Conservation (phyloP, 306 rosid species). For the Citrullus mucosospermus region DNA sequence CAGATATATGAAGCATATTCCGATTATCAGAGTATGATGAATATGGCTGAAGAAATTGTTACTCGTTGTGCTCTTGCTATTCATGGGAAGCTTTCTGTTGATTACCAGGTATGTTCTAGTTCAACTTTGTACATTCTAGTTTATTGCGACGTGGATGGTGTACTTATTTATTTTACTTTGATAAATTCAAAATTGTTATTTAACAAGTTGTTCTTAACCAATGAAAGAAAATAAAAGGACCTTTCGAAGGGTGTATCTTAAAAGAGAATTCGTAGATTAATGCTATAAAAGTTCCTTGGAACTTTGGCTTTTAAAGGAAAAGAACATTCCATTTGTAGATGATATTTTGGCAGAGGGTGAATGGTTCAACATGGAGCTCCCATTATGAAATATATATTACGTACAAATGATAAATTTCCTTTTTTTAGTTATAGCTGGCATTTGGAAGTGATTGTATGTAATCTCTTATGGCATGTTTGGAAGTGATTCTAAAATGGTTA, state of each 20-base stretch:
- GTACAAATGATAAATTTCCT: too few relatives aligned
- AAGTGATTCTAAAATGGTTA: too few relatives aligned
- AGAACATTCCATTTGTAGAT: neutral
- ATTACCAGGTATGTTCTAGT: slow-evolving; percentile 61
- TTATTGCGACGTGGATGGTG: neutral
- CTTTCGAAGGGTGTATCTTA: neutral
- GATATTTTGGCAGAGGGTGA: too few relatives aligned
- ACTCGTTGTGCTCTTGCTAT: slow-evolving; percentile 79
- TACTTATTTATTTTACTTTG: neutral
- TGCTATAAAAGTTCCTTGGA: neutral
- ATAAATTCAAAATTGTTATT: neutral
- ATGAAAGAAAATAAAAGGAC: neutral
- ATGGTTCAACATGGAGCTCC: too few relatives aligned
- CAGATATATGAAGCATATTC: slow-evolving; percentile 98
- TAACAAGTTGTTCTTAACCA: neutral
- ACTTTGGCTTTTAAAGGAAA: neutral
- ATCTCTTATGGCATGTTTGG: too few relatives aligned
- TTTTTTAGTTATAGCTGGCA: too few relatives aligned
- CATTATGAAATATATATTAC: too few relatives aligned
- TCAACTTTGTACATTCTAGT: neutral
- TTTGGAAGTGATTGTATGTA: too few relatives aligned
- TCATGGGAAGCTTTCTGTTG: slow-evolving; percentile 72
- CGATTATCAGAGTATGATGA: slow-evolving; percentile 97
- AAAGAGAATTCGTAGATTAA: neutral
- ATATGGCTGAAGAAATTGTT: slow-evolving; percentile 83